Percentiles rank a stretch among this genome's conserved stretches.
Evolutionary conservation across 306 rosid species (phyloP).

Genomic region (Cucurbita moschata): DNA sequence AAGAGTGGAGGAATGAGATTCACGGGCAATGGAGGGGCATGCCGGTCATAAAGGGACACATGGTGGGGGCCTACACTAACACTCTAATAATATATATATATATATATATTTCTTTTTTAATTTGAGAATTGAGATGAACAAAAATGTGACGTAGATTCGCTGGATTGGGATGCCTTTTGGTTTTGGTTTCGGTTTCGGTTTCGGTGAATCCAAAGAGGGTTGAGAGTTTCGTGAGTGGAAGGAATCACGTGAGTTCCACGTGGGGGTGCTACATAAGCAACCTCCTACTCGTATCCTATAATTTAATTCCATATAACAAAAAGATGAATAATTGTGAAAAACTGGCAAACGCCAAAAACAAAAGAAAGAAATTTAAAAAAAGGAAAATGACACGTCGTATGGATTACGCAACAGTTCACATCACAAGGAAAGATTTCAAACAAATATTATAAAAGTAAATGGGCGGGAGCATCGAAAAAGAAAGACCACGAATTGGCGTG

Average conservation of each 20-base stretch:
- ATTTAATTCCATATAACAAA: too few relatives aligned
- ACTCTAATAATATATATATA: not conserved
- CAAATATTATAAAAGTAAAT: not conserved
- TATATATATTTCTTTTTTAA: not conserved
- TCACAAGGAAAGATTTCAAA: not conserved
- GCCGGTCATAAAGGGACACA: conserved; percentile 81
- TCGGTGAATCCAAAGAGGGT: not conserved
- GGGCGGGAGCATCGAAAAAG: not conserved
- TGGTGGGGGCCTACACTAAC: conserved; percentile 27
- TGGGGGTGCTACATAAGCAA: not conserved
- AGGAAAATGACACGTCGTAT: not conserved
- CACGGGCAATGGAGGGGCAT: conserved; percentile 53
- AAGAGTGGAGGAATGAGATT: conserved; percentile 48
- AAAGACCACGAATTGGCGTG: not conserved
- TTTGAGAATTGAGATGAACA: not conserved
- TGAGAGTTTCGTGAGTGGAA: not conserved
- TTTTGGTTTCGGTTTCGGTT: not conserved
- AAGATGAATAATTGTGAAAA: too few relatives aligned
- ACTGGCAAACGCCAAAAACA: not conserved
- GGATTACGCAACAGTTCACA: conserved; percentile 4
- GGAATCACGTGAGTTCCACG: not conserved
- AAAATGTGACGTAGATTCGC: not conserved
- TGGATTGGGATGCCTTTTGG: not conserved
- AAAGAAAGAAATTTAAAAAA: too few relatives aligned
- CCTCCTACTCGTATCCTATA: too few relatives aligned